phyloP scores from a whole-genome alignment of 1,284 basidiomycete genomes.

The Rhodotorula sp. region DNA sequence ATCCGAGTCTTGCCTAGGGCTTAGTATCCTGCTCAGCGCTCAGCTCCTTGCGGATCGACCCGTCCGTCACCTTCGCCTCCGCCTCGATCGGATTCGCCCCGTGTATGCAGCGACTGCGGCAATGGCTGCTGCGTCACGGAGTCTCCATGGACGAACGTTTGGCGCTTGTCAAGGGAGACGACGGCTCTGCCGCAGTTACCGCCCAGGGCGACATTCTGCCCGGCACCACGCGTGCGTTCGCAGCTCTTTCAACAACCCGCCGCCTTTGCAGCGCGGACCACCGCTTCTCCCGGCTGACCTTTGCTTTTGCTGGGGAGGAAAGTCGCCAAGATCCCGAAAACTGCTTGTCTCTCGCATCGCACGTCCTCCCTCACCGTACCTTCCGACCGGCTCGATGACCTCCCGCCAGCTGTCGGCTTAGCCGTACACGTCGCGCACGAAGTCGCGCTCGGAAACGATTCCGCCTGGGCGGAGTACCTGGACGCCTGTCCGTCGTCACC shows the following conservation, averaged over 20 bases:
- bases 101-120: background rate
- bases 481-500: conserved; percentile 47
- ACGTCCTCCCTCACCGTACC: conserved; percentile 36
- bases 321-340: conserved; percentile 51
- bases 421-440: conserved; percentile 51
- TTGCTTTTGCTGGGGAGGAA: background rate
- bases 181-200: background rate
- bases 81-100: background rate
- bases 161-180: background rate
- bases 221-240: background rate
- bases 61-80: background rate
- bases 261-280: background rate
- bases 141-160: conserved; percentile 7
- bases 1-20: too few relatives aligned
- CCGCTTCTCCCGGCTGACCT: background rate
- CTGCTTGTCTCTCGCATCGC: conserved; percentile 47
- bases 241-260: background rate
- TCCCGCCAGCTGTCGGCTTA: conserved; percentile 46
- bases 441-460: conserved; percentile 45
- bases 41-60: background rate
- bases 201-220: background rate
- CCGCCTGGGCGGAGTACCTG: conserved; percentile 50
- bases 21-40: background rate
- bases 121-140: conserved; percentile 7
- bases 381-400: background rate